A percentile compares a stretch with the other conserved stretches of the same genome.
phyloP scores from a whole-genome alignment of 1,284 basidiomycete species.

The Marasmius sp. region DNA sequence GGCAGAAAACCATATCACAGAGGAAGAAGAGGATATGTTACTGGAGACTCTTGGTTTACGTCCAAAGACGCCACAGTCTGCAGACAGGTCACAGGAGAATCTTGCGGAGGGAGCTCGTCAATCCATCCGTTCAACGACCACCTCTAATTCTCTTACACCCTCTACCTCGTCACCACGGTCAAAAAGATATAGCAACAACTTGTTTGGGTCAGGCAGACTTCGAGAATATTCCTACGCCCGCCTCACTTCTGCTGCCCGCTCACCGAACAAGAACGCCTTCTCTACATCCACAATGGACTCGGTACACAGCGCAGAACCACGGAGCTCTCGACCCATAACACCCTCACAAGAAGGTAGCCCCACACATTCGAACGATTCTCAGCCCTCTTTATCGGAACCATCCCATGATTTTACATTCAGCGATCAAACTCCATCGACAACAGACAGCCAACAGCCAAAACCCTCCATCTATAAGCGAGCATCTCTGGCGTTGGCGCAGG shows the following conservation, averaged over 20 bases:
- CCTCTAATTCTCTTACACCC: constrained; percentile 42
- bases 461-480: constrained; percentile 57
- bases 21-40: constrained; percentile 82
- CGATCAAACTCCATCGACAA: constrained; percentile 33
- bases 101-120: constrained; percentile 38
- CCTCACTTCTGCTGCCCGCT: constrained; percentile 35
- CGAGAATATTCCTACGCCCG: constrained; percentile 72
- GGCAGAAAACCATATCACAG: constrained; percentile 62
- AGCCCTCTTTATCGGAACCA: not conserved
- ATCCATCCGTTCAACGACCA: constrained; percentile 45
- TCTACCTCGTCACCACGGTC: constrained; percentile 47
- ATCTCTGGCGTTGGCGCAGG: constrained; percentile 70
- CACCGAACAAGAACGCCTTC: constrained; percentile 23
- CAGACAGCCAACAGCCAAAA: constrained; percentile 48
- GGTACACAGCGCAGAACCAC: constrained; percentile 35
- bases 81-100: constrained; percentile 36
- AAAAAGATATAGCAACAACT: constrained; percentile 79
- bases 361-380: not conserved
- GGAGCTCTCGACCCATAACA: constrained; percentile 49
- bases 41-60: constrained; percentile 70
- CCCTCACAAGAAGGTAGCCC: constrained; percentile 29
- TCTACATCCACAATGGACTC: constrained; percentile 22
- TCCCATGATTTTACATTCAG: constrained; percentile 26
- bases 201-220: constrained; percentile 76
- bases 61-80: constrained; percentile 34